Percentiles rank a stretch among this genome's conserved stretches.
Conservation (phyloP, 1,284 basidiomycete species). For the Microbotryum silenes-acaulis region DNA sequence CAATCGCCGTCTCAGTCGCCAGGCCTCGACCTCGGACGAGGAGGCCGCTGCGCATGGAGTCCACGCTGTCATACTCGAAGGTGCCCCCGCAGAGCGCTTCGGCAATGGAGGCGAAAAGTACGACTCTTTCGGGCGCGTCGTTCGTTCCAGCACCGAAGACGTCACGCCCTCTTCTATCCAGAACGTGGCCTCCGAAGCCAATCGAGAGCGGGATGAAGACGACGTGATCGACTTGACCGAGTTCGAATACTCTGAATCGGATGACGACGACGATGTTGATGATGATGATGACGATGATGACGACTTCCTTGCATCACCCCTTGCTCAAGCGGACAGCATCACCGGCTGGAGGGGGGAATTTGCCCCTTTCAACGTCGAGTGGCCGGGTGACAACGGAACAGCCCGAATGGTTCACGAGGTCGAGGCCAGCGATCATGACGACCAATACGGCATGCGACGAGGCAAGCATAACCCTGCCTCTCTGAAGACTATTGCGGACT, state of each 20-base stretch:
- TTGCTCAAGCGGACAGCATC: neutral
- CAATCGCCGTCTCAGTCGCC: neutral
- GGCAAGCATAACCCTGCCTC: neutral
- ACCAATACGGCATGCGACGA: neutral
- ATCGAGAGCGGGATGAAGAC: conserved; percentile 17
- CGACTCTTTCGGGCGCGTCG: conserved; percentile 22
- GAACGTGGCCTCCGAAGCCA: neutral
- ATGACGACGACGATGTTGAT: conserved; percentile 17
- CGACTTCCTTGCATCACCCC: neutral
- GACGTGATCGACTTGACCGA: conserved; percentile 25
- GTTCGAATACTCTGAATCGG: conserved; percentile 26
- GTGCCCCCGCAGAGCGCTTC: conserved; percentile 12
- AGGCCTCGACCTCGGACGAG: neutral
- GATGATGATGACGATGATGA: conserved; percentile 18
- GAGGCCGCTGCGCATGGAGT: neutral
- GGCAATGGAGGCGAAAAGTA: conserved; percentile 13
- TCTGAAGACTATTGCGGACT: conserved; percentile 1
- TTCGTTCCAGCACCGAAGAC: conserved; percentile 2
- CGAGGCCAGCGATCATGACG: neutral
- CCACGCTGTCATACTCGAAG: conserved; percentile 1
- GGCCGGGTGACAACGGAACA: conserved; percentile 4
- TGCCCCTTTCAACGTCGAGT: conserved; percentile 5
- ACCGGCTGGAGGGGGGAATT: conserved; percentile 6
- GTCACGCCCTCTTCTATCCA: neutral
- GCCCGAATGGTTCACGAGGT: neutral